Percentiles rank a stretch among this genome's conserved stretches.
Conservation (phyloP, 352 stramenopile genomes). For the Synura sp. region DNA sequence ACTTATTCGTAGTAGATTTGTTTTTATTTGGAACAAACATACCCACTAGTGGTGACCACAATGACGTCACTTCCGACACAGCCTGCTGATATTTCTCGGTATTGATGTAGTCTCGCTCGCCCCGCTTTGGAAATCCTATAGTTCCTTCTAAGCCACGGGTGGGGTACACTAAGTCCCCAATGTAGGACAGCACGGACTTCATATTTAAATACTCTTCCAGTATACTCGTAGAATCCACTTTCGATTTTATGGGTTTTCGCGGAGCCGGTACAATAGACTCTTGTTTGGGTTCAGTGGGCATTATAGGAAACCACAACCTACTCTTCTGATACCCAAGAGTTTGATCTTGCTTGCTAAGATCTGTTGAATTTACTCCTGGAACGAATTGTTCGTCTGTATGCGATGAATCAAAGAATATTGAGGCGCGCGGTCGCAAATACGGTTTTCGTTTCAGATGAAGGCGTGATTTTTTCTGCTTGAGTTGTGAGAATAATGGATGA, state of each 20-base stretch:
- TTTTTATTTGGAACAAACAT: neutral
- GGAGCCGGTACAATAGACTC: neutral
- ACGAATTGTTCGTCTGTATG: neutral
- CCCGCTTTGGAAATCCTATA: neutral
- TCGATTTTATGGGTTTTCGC: neutral
- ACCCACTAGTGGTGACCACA: conserved; percentile 12
- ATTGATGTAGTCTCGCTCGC: neutral
- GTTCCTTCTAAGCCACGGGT: neutral
- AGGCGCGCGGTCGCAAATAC: neutral
- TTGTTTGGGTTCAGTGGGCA: neutral
- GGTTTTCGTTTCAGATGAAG: neutral
- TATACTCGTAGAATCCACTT: neutral
- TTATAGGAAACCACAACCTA: conserved; percentile 27
- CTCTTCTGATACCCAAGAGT: conserved; percentile 29
- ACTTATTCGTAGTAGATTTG: neutral
- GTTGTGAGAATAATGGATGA: neutral
- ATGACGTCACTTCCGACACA: neutral
- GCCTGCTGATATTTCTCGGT: neutral
- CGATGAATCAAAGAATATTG: neutral
- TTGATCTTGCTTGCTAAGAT: conserved; percentile 7
- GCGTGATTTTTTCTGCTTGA: neutral
- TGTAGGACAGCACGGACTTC: neutral
- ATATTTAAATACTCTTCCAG: conserved; percentile 17
- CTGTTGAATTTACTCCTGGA: neutral
- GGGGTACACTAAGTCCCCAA: conserved; percentile 1